A percentile compares a stretch with the other conserved stretches of the same genome.
phyloP scores from a whole-genome alignment of 1,139 yeast genomes.

The Debaryomyces singareniensis region DNA sequence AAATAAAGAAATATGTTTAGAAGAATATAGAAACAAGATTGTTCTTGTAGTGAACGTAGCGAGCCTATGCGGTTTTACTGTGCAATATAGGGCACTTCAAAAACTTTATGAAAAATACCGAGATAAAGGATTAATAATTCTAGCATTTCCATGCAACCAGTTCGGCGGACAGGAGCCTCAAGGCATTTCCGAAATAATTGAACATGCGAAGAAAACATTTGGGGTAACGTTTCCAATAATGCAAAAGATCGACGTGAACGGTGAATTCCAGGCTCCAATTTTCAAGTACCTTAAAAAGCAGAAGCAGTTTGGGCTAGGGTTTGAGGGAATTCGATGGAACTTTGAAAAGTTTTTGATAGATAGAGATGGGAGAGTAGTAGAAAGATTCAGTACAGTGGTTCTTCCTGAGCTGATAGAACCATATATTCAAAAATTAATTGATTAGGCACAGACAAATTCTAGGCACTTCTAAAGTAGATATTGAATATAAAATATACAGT shows the following conservation, averaged over 20 bases:
- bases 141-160: slow-evolving; percentile 88
- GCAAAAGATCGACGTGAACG: slow-evolving; percentile 86
- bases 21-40: slow-evolving; percentile 42
- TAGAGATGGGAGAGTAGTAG: slow-evolving; percentile 40
- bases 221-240: slow-evolving; percentile 81
- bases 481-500: background rate
- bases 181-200: slow-evolving; percentile 30
- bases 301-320: slow-evolving; percentile 38
- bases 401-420: slow-evolving; percentile 56
- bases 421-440: slow-evolving; percentile 40
- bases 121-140: slow-evolving; percentile 66
- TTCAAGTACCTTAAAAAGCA: slow-evolving; percentile 64
- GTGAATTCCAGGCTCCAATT: slow-evolving; percentile 72
- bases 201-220: slow-evolving; percentile 34
- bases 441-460: slow-evolving; percentile 4
- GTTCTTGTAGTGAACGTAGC: slow-evolving; percentile 92
- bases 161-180: slow-evolving; percentile 52
- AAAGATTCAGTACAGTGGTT: slow-evolving; percentile 63
- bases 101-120: slow-evolving; percentile 72
- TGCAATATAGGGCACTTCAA: slow-evolving; percentile 76
- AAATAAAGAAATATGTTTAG: background rate
- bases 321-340: slow-evolving; percentile 45
- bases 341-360: slow-evolving; percentile 44
- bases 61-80: slow-evolving; percentile 84
- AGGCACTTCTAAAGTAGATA: slow-evolving; percentile 1